Conservation (phyloP, 208 protist genomes). For the Trypanosoma scelopori region DNA sequence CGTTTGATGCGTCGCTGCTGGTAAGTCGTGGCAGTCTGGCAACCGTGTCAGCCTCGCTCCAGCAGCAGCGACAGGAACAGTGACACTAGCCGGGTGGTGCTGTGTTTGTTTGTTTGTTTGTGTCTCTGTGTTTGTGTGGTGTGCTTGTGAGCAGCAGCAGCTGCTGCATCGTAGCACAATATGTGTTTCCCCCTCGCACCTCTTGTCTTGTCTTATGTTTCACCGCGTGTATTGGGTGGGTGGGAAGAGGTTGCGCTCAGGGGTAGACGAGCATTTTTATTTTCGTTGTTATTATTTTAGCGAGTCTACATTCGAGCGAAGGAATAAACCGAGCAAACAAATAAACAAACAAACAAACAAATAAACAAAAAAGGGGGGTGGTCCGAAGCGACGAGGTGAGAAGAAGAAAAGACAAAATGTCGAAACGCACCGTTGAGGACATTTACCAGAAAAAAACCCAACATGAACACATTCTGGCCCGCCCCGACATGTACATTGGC, state of each 20-base stretch:
- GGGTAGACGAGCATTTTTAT: constrained; percentile 14
- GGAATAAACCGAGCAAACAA: no score
- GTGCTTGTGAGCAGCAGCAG: no score
- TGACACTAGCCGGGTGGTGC: no score
- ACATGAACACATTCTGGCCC: constrained; percentile 98
- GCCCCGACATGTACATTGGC: constrained; percentile 99
- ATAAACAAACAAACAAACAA: background rate
- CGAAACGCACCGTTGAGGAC: constrained; percentile 87
- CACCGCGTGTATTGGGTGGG: no score
- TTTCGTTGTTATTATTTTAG: constrained; percentile 2
- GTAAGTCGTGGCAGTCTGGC: constrained; percentile 5
- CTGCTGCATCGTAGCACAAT: no score
- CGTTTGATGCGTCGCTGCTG: constrained; percentile 48
- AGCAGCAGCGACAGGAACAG: no score
- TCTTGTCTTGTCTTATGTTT: no score
- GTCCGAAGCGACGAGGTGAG: constrained; percentile 6
- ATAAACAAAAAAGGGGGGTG: constrained; percentile 21
- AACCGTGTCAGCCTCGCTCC: background rate
- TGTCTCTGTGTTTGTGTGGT: no score
- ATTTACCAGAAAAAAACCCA: constrained; percentile 98
- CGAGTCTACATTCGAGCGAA: background rate
- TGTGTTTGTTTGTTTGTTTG: no score
- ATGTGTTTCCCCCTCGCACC: no score
- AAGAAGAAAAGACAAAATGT: constrained; percentile 18
- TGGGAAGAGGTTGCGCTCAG: no score